Conservation (phyloP, 805 yeast species). For the Schizosaccharomyces osmophilus region DNA sequence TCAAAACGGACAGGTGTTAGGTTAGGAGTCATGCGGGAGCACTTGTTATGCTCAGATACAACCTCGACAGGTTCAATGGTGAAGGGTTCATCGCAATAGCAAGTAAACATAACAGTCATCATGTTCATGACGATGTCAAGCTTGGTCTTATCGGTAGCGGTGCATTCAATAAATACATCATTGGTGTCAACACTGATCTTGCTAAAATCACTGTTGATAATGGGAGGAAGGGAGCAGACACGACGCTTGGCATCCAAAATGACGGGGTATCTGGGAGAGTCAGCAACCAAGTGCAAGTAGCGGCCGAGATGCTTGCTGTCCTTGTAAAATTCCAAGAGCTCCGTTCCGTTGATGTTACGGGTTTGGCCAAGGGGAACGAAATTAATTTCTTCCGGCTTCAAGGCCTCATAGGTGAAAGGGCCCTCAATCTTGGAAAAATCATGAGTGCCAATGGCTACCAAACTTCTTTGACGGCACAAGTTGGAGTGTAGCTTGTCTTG, state of each 20-base stretch:
- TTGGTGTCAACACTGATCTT: conserved; percentile 67
- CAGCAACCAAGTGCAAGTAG: conserved; percentile 65
- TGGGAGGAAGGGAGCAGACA: conserved; percentile 87
- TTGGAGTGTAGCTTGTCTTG: conserved; percentile 92
- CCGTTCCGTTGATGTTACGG: conserved; percentile 38
- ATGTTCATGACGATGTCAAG: conserved; percentile 80
- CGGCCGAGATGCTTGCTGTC: conserved; percentile 75
- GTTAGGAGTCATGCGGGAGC: conserved; percentile 55
- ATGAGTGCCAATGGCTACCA: conserved; percentile 97
- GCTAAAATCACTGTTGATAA: conserved; percentile 76
- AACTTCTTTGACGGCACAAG: conserved; percentile 86
- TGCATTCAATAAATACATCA: conserved; percentile 76
- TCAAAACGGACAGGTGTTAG: conserved; percentile 39
- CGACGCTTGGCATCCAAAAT: conserved; percentile 51
- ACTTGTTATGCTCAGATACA: conserved; percentile 53
- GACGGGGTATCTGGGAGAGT: conserved; percentile 76
- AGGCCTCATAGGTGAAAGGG: conserved; percentile 73
- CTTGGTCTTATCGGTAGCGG: conserved; percentile 89
- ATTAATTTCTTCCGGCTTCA: conserved; percentile 49
- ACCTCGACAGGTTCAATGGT: conserved; percentile 67
- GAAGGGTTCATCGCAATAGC: conserved; percentile 59
- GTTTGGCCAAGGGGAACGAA: conserved; percentile 19
- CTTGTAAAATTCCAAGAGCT: conserved; percentile 72
- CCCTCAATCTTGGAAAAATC: conserved; percentile 59
- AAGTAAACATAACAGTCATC: conserved; percentile 85